These are phyloP conservation scores for Paragyromitra xinjiangensis DNA, from an alignment of 495 filamentous ascomycete species.

Conservation along the genomic window DNA sequence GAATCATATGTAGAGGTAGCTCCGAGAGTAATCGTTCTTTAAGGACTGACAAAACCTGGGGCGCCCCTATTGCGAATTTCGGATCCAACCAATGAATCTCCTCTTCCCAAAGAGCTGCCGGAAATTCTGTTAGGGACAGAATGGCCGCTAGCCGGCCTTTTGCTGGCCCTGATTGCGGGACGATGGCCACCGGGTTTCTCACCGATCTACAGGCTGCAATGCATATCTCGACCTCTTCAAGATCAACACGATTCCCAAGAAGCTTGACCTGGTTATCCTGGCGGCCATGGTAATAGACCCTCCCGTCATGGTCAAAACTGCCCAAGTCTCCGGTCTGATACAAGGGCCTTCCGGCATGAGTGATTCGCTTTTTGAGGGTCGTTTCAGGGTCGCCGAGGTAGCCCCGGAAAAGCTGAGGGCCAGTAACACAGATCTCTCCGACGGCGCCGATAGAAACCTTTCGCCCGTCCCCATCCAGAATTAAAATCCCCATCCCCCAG, in stretches of 20 bases:
- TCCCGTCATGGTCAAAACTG: slow-evolving; percentile 66
- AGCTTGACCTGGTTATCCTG: slow-evolving; percentile 62
- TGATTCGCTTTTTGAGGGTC: slow-evolving; percentile 18
- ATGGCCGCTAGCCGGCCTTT: slow-evolving; percentile 19
- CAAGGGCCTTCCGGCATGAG: slow-evolving; percentile 28
- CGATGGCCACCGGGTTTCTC: slow-evolving; percentile 17
- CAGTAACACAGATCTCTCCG: slow-evolving; percentile 67
- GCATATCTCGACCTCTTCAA: slow-evolving; percentile 59
- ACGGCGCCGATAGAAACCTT: slow-evolving; percentile 64
- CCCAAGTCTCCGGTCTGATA: slow-evolving; percentile 66
- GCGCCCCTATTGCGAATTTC: background rate
- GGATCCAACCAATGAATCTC: slow-evolving; percentile 22
- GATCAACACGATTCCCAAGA: slow-evolving; percentile 60
- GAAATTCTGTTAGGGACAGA: slow-evolving; percentile 18
- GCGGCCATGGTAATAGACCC: slow-evolving; percentile 59
- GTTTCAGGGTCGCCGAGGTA: slow-evolving; percentile 58
- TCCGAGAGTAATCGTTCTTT: slow-evolving; percentile 27
- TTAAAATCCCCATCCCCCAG: slow-evolving; percentile 62
- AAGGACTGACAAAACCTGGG: slow-evolving; percentile 2
- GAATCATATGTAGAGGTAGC: slow-evolving; percentile 67
- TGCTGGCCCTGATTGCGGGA: slow-evolving; percentile 30
- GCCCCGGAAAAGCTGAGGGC: slow-evolving; percentile 64
- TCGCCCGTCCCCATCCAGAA: slow-evolving; percentile 61
- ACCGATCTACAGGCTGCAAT: slow-evolving; percentile 7
- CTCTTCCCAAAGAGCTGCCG: slow-evolving; percentile 20